Base-by-base conservation (phyloP, 495 filamentous ascomycete species). In the Neurospora sp. region DNA sequence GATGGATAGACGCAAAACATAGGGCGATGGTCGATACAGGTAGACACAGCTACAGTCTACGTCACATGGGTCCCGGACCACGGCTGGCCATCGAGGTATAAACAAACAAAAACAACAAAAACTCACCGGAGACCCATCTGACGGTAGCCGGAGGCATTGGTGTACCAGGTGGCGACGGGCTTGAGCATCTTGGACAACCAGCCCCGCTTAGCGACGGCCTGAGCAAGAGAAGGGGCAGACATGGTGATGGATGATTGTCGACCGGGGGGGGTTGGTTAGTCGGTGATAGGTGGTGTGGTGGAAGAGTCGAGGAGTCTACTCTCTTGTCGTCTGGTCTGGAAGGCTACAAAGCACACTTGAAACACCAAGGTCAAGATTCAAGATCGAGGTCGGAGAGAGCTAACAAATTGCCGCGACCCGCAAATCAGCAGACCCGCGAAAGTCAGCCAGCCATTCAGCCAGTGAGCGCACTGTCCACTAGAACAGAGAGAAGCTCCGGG, bases 51-150 rank as follows among this genome's bases (percentile, higher is more conserved):
- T 42, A 35, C 20, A 2, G 2, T 2, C 54, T 62, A 62, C 54
- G 54, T 62, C 54, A 62, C 54, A 62, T 16, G 23, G 54, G 54
- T 35, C 54, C 54, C 27, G 27, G 54, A 9, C 54, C 14, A 62
- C 27, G 1, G 54, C 54, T 62, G 54, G 54, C 54, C 54, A 62
- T 62, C 54, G 54, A 62, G 27, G 54, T 62, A 35, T 62, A 62
- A 35, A 35, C 20, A 48, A 48, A 27, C 10, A 54, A 54, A 48
- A 31, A 31, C 54, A 31, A 62, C 27, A 62, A 62, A 20, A 62
- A 78, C 88, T 86, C 85, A 98, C 96, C 86, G 91, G 82, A 99
- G 87, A 78, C 96, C 96, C 77, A 98, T 87, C 86, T 94, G 88
- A 82, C 96, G 90, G 88, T 99, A 97, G 78, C 96, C 96, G 75